Conservation (phyloP, 164 flowering plant genomes). For the Malania oleifera region DNA sequence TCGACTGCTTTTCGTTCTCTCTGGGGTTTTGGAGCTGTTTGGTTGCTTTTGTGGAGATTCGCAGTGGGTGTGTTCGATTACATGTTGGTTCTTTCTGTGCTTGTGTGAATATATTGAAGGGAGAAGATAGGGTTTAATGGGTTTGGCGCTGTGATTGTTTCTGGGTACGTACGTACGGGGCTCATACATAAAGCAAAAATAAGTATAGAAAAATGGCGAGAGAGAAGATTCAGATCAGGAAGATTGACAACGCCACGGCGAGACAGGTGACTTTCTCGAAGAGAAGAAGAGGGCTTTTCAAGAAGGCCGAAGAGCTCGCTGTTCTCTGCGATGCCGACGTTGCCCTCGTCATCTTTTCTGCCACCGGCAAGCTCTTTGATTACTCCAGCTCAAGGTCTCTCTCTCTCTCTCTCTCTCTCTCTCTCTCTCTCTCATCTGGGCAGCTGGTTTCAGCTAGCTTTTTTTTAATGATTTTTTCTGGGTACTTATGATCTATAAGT, state of each 20-base stretch:
- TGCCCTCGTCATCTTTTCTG: conserved; percentile 53
- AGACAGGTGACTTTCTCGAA: conserved; percentile 68
- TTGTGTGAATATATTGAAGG: neutral
- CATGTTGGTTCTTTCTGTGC: conserved; percentile 7
- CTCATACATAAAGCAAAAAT: neutral
- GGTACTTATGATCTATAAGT: no score
- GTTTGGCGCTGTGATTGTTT: neutral
- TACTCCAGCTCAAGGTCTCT: conserved; percentile 51
- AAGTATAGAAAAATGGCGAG: conserved; percentile 36
- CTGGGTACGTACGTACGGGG: neutral
- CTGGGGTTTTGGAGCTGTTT: neutral
- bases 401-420: conserved; percentile 5
- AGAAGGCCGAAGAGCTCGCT: conserved; percentile 63
- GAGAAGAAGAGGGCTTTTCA: conserved; percentile 59
- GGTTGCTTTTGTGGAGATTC: neutral
- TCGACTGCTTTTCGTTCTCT: neutral
- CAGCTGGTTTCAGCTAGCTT: no score
- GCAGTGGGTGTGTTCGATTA: conserved; percentile 1
- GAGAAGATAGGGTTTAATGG: no score
- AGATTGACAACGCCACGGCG: conserved; percentile 58
- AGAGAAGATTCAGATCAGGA: conserved; percentile 66
- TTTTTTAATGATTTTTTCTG: no score
- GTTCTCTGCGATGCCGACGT: conserved; percentile 67
- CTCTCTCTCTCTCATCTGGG: neutral
- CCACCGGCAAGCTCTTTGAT: conserved; percentile 57